A percentile compares a stretch with the other conserved stretches of the same genome.
These are phyloP conservation scores for Xylaria sp. DNA, from an alignment of 2,329 filamentous ascomycete genomes.

Conservation along the genomic window DNA sequence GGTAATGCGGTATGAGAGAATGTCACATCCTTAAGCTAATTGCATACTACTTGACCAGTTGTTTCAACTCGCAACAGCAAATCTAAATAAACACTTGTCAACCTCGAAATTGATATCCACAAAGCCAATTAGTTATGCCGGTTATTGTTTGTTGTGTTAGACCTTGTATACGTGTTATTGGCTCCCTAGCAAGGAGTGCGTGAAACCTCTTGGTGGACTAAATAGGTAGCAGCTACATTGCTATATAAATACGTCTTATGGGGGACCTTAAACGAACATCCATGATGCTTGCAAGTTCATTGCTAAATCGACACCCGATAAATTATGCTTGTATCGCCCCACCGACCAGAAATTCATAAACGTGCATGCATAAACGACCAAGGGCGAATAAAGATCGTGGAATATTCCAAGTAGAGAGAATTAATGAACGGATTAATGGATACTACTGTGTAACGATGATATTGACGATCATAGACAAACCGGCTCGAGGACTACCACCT, in stretches of 20 bases:
- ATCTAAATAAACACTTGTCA: too few relatives aligned
- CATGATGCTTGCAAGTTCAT: background rate
- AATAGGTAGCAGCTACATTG: too few relatives aligned
- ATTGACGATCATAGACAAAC: background rate
- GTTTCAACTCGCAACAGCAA: too few relatives aligned
- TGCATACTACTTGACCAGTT: background rate
- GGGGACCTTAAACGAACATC: background rate
- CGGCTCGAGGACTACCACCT: background rate
- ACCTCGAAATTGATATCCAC: too few relatives aligned
- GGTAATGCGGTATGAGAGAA: too few relatives aligned
- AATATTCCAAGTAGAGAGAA: background rate
- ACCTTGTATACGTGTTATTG: too few relatives aligned
- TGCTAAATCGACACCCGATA: slow-evolving; percentile 23
- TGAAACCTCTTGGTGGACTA: too few relatives aligned
- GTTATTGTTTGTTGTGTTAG: too few relatives aligned
- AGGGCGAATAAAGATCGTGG: slow-evolving; percentile 7
- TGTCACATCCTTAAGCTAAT: background rate
- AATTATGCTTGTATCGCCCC: slow-evolving; percentile 10
- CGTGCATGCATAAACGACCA: slow-evolving; percentile 20
- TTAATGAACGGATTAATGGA: slow-evolving; percentile 23
- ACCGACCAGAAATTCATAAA: slow-evolving; percentile 24
- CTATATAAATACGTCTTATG: too few relatives aligned
- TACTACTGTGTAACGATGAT: background rate
- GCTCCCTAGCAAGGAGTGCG: too few relatives aligned
- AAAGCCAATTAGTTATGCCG: too few relatives aligned